These are phyloP conservation scores for Pseudozyma thailandica DNA, from an alignment of 1,284 basidiomycete genomes.

Conservation along the genomic window DNA sequence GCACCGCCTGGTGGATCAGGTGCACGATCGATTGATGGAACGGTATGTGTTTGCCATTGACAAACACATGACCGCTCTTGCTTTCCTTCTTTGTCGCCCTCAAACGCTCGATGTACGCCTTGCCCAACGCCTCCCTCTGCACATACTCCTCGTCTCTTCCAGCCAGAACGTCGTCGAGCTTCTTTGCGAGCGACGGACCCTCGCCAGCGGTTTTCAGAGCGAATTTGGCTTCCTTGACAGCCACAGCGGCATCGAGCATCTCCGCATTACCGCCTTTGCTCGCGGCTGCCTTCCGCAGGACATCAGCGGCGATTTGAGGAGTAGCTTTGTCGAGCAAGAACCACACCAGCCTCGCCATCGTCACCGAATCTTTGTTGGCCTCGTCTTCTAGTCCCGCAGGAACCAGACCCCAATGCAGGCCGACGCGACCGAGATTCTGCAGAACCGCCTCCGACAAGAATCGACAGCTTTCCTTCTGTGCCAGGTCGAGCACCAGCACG, in stretches of 20 bases:
- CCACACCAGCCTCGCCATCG: conserved; percentile 57
- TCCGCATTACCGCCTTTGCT: conserved; percentile 13
- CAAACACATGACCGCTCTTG: conserved; percentile 73
- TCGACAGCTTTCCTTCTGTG: conserved; percentile 41
- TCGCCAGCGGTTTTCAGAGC: conserved; percentile 20
- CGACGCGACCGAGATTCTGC: conserved; percentile 46
- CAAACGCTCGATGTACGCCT: conserved; percentile 47
- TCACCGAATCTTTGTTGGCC: conserved; percentile 13
- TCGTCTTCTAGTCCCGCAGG: conserved; percentile 53
- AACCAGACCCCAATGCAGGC: conserved; percentile 59
- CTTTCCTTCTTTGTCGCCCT: conserved; percentile 28
- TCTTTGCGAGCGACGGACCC: conserved; percentile 7
- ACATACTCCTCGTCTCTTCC: conserved; percentile 10
- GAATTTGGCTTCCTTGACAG: conserved; percentile 43
- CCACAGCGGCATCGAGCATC: conserved; percentile 26
- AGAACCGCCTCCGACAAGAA: conserved; percentile 55
- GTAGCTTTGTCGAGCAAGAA: conserved; percentile 42
- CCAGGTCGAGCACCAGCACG: conserved; percentile 58
- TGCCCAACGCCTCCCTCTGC: conserved; percentile 16
- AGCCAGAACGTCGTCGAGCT: conserved; percentile 17
- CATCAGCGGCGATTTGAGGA: conserved; percentile 26
- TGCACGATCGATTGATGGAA: conserved; percentile 75
- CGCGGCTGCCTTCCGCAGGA: conserved; percentile 34
- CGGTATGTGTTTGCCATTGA: conserved; percentile 85
- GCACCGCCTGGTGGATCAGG: conserved; percentile 40